These are phyloP conservation scores for Trichocladium antarcticum DNA, from an alignment of 495 filamentous ascomycete genomes.

Conservation along the genomic window DNA sequence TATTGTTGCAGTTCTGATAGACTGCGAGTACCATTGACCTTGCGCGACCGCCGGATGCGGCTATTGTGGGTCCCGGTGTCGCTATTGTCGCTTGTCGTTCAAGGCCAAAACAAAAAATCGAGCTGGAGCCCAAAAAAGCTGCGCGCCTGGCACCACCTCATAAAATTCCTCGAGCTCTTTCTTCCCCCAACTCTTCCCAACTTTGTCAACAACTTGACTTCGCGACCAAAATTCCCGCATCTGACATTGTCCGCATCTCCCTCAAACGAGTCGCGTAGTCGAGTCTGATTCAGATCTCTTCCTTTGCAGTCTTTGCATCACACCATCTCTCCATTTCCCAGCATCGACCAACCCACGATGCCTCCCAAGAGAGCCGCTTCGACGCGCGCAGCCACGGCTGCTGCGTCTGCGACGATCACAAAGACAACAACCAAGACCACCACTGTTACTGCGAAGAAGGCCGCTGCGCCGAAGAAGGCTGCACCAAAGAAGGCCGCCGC, in stretches of 20 bases:
- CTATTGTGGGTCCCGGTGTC: conserved; percentile 12
- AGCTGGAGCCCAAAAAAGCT: conserved; percentile 7
- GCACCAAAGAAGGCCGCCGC: conserved; percentile 13
- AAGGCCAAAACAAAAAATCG: conserved; percentile 7
- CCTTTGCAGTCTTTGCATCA: conserved; percentile 1
- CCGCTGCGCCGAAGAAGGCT: neutral
- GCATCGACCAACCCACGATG: conserved; percentile 15
- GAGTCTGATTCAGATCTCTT: neutral
- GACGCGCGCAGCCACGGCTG: neutral
- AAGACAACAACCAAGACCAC: conserved; percentile 11
- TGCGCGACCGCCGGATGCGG: conserved; percentile 10
- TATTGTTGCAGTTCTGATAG: neutral
- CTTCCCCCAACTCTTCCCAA: conserved; percentile 1
- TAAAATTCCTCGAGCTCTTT: conserved; percentile 14
- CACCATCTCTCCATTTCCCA: neutral
- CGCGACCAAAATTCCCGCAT: neutral
- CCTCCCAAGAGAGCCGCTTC: conserved; percentile 22
- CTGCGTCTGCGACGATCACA: conserved; percentile 6
- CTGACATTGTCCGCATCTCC: neutral
- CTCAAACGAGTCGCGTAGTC: neutral
- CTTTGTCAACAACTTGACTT: neutral
- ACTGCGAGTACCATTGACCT: neutral
- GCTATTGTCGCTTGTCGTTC: neutral
- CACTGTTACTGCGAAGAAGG: conserved; percentile 20
- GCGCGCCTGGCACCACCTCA: neutral